Conservation (phyloP, 2,329 filamentous ascomycete genomes). For the Xylogone sp. region DNA sequence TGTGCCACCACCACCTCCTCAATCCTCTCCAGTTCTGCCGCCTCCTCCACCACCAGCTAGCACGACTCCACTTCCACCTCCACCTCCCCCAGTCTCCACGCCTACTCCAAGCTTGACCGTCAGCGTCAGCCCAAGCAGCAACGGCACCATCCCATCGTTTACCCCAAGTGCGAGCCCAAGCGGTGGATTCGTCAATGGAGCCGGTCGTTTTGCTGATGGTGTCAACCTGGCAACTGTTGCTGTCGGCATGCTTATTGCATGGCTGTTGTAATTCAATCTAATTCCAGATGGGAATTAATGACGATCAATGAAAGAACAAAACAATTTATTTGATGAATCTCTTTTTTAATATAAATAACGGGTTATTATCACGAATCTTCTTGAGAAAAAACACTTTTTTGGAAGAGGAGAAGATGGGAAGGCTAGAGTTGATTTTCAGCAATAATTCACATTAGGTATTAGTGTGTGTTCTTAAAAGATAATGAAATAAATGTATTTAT, state of each 20-base stretch:
- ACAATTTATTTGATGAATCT: too few relatives aligned
- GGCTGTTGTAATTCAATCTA: background rate
- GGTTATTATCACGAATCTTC: too few relatives aligned
- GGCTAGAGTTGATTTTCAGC: too few relatives aligned
- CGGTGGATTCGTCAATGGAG: conserved; percentile 8
- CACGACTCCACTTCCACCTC: background rate
- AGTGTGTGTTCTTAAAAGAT: too few relatives aligned
- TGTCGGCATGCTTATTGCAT: conserved; percentile 8
- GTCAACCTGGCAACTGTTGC: conserved; percentile 9
- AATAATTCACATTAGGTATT: too few relatives aligned
- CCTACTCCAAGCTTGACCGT: background rate
- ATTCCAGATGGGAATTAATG: too few relatives aligned
- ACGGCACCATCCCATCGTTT: conserved; percentile 3
- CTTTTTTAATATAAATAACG: too few relatives aligned
- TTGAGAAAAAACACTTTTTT: too few relatives aligned
- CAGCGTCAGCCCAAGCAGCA: background rate
- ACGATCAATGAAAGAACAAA: too few relatives aligned
- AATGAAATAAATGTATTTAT: too few relatives aligned
- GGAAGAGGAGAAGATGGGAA: too few relatives aligned
- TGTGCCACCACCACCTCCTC: conserved; percentile 2
- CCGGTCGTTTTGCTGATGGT: conserved; percentile 6
- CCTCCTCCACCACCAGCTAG: background rate
- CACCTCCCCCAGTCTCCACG: background rate
- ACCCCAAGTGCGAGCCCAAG: conserved; percentile 2
- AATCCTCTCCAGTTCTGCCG: background rate